Evolutionary conservation across 352 stramenopile species (phyloP).

Genomic region (Phytopythium chamaehyphon): DNA sequence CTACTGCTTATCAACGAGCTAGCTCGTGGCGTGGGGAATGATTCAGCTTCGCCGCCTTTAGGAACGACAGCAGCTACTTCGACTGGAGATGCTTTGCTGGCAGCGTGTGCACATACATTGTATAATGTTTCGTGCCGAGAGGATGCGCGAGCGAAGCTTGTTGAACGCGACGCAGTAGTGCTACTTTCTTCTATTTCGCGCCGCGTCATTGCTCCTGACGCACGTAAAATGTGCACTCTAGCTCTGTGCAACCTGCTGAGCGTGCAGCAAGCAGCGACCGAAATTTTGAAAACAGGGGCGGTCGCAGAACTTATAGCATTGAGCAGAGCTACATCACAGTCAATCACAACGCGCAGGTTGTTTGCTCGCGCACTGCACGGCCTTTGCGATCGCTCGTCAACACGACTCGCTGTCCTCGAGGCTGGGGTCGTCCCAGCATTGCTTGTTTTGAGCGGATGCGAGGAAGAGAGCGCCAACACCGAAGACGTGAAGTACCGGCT

Average conservation of each 20-base stretch:
- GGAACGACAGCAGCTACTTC: background rate
- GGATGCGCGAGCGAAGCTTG: slow-evolving; percentile 57
- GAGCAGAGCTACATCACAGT: slow-evolving; percentile 31
- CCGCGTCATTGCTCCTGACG: slow-evolving; percentile 25
- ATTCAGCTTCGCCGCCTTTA: background rate
- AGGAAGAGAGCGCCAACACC: slow-evolving; percentile 8
- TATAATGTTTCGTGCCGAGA: slow-evolving; percentile 76
- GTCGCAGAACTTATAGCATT: slow-evolving; percentile 63
- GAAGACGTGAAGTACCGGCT: slow-evolving; percentile 5
- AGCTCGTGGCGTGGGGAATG: slow-evolving; percentile 17
- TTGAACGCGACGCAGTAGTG: slow-evolving; percentile 59
- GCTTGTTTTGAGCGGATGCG: slow-evolving; percentile 30
- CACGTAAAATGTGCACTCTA: slow-evolving; percentile 75
- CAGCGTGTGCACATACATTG: slow-evolving; percentile 52
- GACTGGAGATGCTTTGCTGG: slow-evolving; percentile 17
- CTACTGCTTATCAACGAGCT: slow-evolving; percentile 59
- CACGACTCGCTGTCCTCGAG: slow-evolving; percentile 38
- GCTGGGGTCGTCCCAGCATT: slow-evolving; percentile 57
- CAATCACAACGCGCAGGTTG: slow-evolving; percentile 43
- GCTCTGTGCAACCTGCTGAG: slow-evolving; percentile 74
- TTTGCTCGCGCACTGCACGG: slow-evolving; percentile 69
- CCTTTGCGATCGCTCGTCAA: slow-evolving; percentile 52
- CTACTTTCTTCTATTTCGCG: slow-evolving; percentile 48
- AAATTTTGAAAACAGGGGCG: slow-evolving; percentile 64
- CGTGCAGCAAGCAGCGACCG: slow-evolving; percentile 62